phyloP scores from a whole-genome alignment of 495 filamentous ascomycete genomes.

The Penicillium verhagenii region DNA sequence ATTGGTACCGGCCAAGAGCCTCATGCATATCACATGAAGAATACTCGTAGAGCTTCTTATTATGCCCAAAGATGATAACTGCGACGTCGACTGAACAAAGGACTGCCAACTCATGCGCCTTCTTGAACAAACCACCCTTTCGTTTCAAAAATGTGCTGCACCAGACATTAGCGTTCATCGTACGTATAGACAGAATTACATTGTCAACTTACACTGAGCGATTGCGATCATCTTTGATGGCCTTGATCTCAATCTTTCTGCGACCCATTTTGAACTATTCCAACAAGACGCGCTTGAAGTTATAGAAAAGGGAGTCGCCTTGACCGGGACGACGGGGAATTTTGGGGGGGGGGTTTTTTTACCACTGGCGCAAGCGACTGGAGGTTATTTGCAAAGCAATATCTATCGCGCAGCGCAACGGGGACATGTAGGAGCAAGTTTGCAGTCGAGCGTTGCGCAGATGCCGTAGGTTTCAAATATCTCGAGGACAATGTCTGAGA shows the following conservation, averaged over 20 bases:
- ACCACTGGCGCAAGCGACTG: neutral
- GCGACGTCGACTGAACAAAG: slow-evolving; percentile 98
- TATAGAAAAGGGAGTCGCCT: slow-evolving; percentile 1
- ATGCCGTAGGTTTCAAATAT: neutral
- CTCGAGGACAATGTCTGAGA: slow-evolving; percentile 1
- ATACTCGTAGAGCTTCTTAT: slow-evolving; percentile 98
- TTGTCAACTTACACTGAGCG: slow-evolving; percentile 82
- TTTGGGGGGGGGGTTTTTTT: too few relatives aligned
- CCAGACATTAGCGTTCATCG: neutral
- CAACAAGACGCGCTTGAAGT: slow-evolving; percentile 10
- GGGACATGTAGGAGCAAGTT: neutral
- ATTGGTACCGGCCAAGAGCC: slow-evolving; percentile 81
- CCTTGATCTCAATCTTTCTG: slow-evolving; percentile 96
- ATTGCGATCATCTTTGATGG: slow-evolving; percentile 99
- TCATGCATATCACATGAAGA: slow-evolving; percentile 93
- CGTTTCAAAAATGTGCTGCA: slow-evolving; percentile 93
- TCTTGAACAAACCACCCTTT: slow-evolving; percentile 98
- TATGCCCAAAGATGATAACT: slow-evolving; percentile 96
- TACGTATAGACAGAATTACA: slow-evolving; percentile 2
- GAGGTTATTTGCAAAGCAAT: neutral
- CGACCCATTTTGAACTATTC: slow-evolving; percentile 54
- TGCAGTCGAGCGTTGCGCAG: neutral
- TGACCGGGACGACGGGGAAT: neutral
- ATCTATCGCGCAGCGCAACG: neutral
- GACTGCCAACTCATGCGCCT: slow-evolving; percentile 96